A percentile compares a stretch with the other conserved stretches of the same genome.
Conservation (phyloP, 768 basidiomycete genomes). For the Russula sp. region DNA sequence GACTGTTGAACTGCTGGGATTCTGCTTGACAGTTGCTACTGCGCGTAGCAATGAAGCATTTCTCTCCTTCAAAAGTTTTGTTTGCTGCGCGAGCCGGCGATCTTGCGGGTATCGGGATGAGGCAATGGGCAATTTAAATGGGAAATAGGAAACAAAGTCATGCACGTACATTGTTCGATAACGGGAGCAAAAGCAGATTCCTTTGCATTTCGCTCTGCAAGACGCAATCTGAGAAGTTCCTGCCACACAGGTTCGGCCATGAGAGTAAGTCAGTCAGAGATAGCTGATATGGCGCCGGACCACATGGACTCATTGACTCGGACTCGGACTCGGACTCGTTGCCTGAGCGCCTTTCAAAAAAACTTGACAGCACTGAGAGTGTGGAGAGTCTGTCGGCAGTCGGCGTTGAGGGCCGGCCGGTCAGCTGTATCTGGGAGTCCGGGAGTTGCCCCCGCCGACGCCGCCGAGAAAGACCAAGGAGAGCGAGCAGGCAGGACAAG, state of each 20-base stretch:
- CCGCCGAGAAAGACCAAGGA: neutral
- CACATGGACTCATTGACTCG: neutral
- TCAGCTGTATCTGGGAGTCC: neutral
- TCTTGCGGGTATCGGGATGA: constrained; percentile 40
- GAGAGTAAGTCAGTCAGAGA: constrained; percentile 20
- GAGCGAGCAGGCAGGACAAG: neutral
- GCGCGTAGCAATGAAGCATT: constrained; percentile 85
- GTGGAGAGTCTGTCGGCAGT: neutral
- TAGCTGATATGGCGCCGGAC: neutral
- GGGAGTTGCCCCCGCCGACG: neutral
- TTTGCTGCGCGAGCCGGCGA: constrained; percentile 85
- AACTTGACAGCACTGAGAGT: too few relatives aligned
- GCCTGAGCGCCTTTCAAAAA: too few relatives aligned
- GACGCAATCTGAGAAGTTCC: constrained; percentile 67
- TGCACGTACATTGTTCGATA: constrained; percentile 85
- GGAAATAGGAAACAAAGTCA: constrained; percentile 13
- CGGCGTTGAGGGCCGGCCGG: neutral
- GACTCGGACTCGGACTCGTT: too few relatives aligned
- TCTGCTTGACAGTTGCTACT: constrained; percentile 61
- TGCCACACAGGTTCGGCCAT: constrained; percentile 87
- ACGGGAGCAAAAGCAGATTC: constrained; percentile 77
- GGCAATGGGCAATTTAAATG: constrained; percentile 18
- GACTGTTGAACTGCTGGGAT: constrained; percentile 55
- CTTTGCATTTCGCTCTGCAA: constrained; percentile 75
- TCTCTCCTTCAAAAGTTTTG: constrained; percentile 84